Percentiles rank a stretch among this genome's conserved stretches.
These are phyloP conservation scores for Paulownia fortunei DNA, from an alignment of 257 asterid genomes.

Conservation along the genomic window DNA sequence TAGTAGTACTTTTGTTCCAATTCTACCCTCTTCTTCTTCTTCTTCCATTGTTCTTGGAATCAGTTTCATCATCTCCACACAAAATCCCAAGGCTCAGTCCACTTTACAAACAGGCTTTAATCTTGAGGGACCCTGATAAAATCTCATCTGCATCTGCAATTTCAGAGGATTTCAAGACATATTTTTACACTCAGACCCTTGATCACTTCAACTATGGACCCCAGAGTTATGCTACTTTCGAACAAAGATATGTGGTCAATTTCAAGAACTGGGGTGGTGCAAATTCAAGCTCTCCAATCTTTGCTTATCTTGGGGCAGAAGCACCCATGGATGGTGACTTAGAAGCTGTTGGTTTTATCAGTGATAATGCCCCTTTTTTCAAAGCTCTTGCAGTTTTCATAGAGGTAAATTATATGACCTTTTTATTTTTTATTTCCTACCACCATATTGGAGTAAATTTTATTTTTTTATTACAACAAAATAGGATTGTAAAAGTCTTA, in stretches of 20 bases:
- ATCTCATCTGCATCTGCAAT: neutral
- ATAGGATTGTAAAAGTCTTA: no score
- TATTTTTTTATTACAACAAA: neutral
- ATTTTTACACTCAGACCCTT: slow-evolving; percentile 55
- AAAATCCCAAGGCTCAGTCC: slow-evolving; percentile 40
- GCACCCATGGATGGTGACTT: slow-evolving; percentile 43
- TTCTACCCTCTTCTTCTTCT: slow-evolving; percentile 22
- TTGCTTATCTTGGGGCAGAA: slow-evolving; percentile 66
- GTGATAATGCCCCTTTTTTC: slow-evolving; percentile 57
- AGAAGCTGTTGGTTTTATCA: slow-evolving; percentile 37
- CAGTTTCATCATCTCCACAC: slow-evolving; percentile 16
- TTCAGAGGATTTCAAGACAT: slow-evolving; percentile 36
- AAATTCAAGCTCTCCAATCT: slow-evolving; percentile 48
- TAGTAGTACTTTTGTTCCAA: neutral
- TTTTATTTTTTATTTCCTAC: no score
- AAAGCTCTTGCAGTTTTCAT: slow-evolving; percentile 61
- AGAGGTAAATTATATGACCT: no score
- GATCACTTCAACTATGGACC: slow-evolving; percentile 71
- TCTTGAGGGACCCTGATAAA: slow-evolving; percentile 1
- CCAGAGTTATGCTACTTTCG: slow-evolving; percentile 52
- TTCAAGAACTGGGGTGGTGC: slow-evolving; percentile 61
- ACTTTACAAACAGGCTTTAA: neutral
- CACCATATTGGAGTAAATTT: no score
- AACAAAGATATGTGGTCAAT: slow-evolving; percentile 53
- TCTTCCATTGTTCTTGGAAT: neutral